These are phyloP conservation scores for Xylaria digitata DNA, from an alignment of 2,329 filamentous ascomycete genomes.

Conservation along the genomic window DNA sequence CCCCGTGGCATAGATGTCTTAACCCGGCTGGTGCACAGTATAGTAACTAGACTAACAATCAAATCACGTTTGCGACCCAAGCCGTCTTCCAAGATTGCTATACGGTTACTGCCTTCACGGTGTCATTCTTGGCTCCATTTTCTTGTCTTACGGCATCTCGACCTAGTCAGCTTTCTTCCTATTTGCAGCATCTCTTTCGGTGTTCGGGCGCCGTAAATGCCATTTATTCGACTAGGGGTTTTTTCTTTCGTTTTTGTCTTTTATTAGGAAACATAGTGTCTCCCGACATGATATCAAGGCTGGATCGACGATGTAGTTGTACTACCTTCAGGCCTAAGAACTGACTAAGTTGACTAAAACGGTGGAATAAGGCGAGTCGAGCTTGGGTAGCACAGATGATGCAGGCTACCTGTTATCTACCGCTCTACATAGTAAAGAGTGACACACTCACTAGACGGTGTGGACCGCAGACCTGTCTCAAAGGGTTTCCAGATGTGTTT, in stretches of 20 bases:
- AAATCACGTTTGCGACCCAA: constrained; percentile 18
- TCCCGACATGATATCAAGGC: constrained; percentile 6
- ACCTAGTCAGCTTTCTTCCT: constrained; percentile 1
- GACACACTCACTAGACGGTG: not conserved
- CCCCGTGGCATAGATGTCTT: not conserved
- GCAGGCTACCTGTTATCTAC: constrained; percentile 7
- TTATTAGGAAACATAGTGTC: not conserved
- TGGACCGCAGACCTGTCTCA: not conserved
- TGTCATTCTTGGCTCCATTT: constrained; percentile 21
- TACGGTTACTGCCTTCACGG: constrained; percentile 21
- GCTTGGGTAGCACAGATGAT: constrained; percentile 1
- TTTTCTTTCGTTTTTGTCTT: not conserved
- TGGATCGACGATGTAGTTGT: constrained; percentile 1
- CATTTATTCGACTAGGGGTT: not conserved
- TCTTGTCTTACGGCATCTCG: constrained; percentile 16
- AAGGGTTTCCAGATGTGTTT: constrained; percentile 3
- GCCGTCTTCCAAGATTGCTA: constrained; percentile 19
- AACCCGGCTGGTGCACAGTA: not conserved
- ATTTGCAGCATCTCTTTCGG: not conserved
- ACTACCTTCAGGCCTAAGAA: not conserved
- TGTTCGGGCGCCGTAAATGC: not conserved
- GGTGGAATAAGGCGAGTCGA: not conserved
- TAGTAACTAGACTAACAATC: not conserved
- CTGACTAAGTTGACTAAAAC: not conserved
- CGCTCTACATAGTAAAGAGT: not conserved